Base-by-base conservation (phyloP, 2,329 filamentous ascomycete genomes). In the Colletotrichum spaethianum region DNA sequence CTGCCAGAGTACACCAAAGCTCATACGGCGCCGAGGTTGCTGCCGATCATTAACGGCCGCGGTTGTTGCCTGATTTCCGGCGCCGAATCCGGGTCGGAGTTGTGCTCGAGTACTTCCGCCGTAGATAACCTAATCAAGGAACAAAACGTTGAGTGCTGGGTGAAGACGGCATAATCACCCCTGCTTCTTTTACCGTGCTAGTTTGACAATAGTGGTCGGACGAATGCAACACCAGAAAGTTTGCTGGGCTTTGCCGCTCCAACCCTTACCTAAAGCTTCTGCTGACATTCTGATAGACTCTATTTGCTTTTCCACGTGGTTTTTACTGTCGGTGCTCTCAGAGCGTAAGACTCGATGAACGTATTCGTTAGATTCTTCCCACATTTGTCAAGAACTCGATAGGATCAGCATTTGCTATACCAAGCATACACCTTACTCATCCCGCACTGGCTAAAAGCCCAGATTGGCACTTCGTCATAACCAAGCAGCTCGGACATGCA, bases 401-500 rank as follows among this genome's bases (percentile, higher is more conserved):
- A 20, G 6, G 9, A 40, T 3, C 14, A 40, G 12, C n/a, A 11
- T 3, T 14, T 56, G 9, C 31, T 33, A 23, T 38, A 16, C 33
- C 55, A 57, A 18, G 4, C 14, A 40, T 16, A 23, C 20, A 36
- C 20, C 31, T n/a, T 36, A 33, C 20, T 20, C n/a, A 1, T 4
- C 12, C 2, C 28, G 14, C 20, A 36, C 1, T 14, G 5, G 4
- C 42, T 20, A 23, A 20, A 28, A 40, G n/a, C 46, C 46, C 6
- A 26, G 48, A 48, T 50, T 16, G 48, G 42, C 38, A 44, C 28
- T n/a, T 65, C 26, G n/a, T 18, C 52, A 31, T 20, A 4, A 26
- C 11, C 42, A 26, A 11, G 12, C 26, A 60, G 63, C 65, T 63
- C 69, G 65, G 69, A 72, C 65, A 38, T 72, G 42, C n/a, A 23